Evolutionary conservation across 2,329 filamentous ascomycete genomes (phyloP).

Genomic region (Pseudocercospora vitis): DNA sequence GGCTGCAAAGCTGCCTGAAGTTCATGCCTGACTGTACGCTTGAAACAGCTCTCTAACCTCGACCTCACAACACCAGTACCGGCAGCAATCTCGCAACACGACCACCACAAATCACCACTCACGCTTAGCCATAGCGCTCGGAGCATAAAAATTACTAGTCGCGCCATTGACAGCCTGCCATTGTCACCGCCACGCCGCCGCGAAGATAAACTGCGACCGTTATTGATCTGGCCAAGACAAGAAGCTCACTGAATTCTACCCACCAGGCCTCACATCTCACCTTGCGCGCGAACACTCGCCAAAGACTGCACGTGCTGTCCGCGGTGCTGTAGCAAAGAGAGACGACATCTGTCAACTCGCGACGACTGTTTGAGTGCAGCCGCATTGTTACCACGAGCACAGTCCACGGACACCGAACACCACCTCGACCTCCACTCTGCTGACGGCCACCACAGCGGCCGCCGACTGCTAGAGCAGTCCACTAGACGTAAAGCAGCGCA

Average conservation of each 20-base stretch:
- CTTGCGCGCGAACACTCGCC: background rate
- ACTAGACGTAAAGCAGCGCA: background rate
- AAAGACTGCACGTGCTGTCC: background rate
- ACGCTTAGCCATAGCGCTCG: background rate
- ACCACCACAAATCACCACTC: background rate
- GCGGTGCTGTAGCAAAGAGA: background rate
- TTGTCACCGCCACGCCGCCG: background rate
- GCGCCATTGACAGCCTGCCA: background rate
- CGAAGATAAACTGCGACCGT: background rate
- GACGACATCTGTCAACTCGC: background rate
- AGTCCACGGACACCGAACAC: slow-evolving; percentile 1
- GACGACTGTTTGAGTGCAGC: background rate
- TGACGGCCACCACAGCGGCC: background rate
- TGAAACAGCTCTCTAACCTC: background rate
- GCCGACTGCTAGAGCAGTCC: background rate
- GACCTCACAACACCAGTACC: background rate
- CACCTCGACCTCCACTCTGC: background rate
- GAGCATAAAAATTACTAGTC: background rate
- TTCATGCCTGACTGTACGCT: background rate
- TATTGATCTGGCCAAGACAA: background rate
- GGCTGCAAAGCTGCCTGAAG: background rate
- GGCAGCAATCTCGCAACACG: background rate
- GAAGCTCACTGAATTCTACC: slow-evolving; percentile 8
- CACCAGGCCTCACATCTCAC: background rate
- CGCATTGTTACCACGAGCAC: no score